Base-by-base conservation (phyloP, 495 filamentous ascomycete species). In the Pseudotulostoma volvatum region DNA sequence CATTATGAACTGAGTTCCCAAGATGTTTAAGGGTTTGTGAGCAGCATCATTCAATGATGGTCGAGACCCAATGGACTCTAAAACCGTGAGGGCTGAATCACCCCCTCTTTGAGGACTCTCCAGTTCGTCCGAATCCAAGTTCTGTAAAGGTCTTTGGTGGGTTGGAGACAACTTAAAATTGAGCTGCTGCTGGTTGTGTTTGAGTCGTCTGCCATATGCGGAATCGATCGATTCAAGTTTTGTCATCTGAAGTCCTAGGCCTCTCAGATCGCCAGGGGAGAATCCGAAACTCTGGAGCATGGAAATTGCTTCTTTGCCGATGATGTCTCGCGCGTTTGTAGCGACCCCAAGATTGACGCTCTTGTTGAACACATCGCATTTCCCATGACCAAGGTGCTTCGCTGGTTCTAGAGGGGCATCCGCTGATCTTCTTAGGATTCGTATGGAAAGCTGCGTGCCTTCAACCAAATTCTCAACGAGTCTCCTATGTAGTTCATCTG, bases 361-460 rank as follows among this genome's bases (percentile, higher is more conserved):
- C 53, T 87, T 94, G 57, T 83, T 93, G 60, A 81, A 87, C 0
- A 73, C 79, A 51, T 96, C 92, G 50, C 88, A 95, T 63, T 90
- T 87, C 0, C 90, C 90, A 57, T 94, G 87, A 0, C 90, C 90
- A 2, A 97, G 68, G 61, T 94, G 84, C 49, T 97, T 97, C 4
- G 83, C 79, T 2, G 92, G 85, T 54, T 94, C 85, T 21, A 94
- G 59, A 2, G 90, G 88, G 4, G 88, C 88, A 58, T 95, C 81
- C 21, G 71, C 57, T 14, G 92, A 73, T 37, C 85, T 76, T 45
- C 78, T 67, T 81, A 94, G 94, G 32, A 96, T 79, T 47, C 92
- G 94, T 65, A 97, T 76, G 5, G 84, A 92, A 16, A 97, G 63
- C 30, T 90, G 80, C 42, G 73, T 79, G 4, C 85, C 90, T 48